Evolutionary conservation across 1,284 basidiomycete genomes (phyloP).

Genomic region (Malassezia equina): DNA sequence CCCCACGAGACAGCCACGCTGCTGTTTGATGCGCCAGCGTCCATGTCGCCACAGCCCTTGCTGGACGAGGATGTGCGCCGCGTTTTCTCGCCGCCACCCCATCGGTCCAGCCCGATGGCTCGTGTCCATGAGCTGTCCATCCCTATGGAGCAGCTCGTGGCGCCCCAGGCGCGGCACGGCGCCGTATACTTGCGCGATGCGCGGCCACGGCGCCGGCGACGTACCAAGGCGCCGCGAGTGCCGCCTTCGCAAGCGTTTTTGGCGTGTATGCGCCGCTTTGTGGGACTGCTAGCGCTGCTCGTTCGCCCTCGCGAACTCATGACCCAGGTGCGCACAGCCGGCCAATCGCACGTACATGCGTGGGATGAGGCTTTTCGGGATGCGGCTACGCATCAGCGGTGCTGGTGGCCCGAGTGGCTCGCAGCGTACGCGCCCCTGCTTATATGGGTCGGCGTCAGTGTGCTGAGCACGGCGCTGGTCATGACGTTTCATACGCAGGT

Average conservation of each 20-base stretch:
- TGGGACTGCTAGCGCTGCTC: conserved; percentile 3
- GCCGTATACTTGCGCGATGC: conserved; percentile 9
- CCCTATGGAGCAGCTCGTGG: conserved; percentile 11
- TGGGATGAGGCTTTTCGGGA: conserved; percentile 41
- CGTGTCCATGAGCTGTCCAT: no score
- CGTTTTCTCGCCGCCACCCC: neutral
- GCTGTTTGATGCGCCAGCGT: conserved; percentile 10
- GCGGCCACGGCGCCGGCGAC: neutral
- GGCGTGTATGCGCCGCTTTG: neutral
- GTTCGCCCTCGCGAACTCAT: conserved; percentile 19
- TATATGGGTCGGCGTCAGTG: conserved; percentile 46
- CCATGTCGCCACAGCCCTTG: conserved; percentile 6
- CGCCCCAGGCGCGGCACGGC: conserved; percentile 16
- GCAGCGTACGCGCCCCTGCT: conserved; percentile 46
- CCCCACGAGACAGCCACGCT: conserved; percentile 5
- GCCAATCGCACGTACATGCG: conserved; percentile 16
- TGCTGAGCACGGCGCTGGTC: conserved; percentile 40
- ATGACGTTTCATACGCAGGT: conserved; percentile 46
- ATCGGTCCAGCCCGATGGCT: conserved; percentile 6
- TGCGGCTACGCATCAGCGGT: conserved; percentile 31
- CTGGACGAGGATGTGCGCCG: neutral
- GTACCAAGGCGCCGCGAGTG: neutral
- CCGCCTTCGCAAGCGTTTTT: neutral
- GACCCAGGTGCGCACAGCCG: neutral
- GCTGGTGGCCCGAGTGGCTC: conserved; percentile 42